phyloP scores from a whole-genome alignment of 2,329 filamentous ascomycete species.

The Cladosporium sp. region DNA sequence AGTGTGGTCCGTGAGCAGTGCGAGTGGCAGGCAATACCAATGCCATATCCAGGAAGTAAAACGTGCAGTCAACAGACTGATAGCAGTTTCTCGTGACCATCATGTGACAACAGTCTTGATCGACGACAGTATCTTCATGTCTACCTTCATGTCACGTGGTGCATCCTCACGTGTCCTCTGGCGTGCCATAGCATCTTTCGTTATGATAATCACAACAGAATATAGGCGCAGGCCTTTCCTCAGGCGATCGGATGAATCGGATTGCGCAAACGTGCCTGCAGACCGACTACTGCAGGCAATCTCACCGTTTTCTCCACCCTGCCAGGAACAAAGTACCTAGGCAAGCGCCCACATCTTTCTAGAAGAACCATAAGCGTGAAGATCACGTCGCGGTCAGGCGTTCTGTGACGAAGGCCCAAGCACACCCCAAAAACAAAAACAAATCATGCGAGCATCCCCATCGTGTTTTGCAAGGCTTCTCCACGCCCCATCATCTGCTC shows the following conservation, averaged over 20 bases:
- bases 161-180: no score
- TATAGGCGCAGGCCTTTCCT: no score
- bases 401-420: not conserved
- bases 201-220: no score
- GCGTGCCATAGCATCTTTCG: no score
- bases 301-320: conserved; percentile 5
- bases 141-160: no score
- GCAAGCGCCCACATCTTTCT: not conserved
- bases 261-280: conserved; percentile 11
- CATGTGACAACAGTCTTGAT: no score
- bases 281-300: conserved; percentile 9
- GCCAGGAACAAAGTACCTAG: conserved; percentile 8
- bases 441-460: not conserved
- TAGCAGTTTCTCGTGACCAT: no score
- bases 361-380: not conserved
- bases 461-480: not conserved
- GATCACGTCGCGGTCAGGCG: not conserved
- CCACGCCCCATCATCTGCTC: conserved; percentile 1
- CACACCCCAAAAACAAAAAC: not conserved
- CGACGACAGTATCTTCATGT: no score
- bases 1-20: not conserved
- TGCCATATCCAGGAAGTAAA: no score
- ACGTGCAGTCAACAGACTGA: no score
- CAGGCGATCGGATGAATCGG: not conserved
- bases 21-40: no score